Evolutionary conservation across 176 grass and related monocot genomes (phyloP).

Genomic region (Carex scoparia): DNA sequence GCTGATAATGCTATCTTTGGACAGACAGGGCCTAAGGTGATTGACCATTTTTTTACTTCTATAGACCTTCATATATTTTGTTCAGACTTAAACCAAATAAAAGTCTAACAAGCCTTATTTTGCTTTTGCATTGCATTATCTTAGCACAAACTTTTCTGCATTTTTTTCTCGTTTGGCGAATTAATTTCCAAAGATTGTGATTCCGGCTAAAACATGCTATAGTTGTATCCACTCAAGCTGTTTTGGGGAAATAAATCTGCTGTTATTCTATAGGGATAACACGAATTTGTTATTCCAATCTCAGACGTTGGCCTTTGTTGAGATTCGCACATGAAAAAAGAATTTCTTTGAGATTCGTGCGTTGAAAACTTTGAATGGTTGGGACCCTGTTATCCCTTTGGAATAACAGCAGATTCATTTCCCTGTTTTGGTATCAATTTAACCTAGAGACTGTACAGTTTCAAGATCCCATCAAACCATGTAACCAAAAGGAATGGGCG

Average conservation of each 20-base stretch:
- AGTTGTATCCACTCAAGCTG: background rate
- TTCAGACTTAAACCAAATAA: background rate
- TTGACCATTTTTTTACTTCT: conserved; percentile 1
- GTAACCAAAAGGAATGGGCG: background rate
- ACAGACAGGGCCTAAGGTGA: conserved; percentile 85
- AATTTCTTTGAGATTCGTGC: no score
- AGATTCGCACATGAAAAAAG: no score
- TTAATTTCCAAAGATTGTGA: background rate
- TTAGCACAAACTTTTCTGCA: background rate
- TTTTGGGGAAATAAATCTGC: no score
- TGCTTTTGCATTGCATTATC: background rate
- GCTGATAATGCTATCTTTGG: conserved; percentile 90
- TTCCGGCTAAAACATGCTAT: background rate
- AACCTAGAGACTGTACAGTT: background rate
- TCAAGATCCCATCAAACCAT: background rate
- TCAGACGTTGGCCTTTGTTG: no score
- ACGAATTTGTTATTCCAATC: no score
- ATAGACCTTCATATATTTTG: background rate
- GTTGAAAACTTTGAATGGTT: no score
- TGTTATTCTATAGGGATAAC: no score
- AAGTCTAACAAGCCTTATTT: background rate
- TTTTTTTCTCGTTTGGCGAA: background rate
- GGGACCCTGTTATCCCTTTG: no score
- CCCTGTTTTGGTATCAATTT: background rate
- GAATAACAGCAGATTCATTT: no score